A percentile compares a stretch with the other conserved stretches of the same genome.
phyloP scores from a whole-genome alignment of 2,329 filamentous ascomycete species.

The Hypoxylon sp. region DNA sequence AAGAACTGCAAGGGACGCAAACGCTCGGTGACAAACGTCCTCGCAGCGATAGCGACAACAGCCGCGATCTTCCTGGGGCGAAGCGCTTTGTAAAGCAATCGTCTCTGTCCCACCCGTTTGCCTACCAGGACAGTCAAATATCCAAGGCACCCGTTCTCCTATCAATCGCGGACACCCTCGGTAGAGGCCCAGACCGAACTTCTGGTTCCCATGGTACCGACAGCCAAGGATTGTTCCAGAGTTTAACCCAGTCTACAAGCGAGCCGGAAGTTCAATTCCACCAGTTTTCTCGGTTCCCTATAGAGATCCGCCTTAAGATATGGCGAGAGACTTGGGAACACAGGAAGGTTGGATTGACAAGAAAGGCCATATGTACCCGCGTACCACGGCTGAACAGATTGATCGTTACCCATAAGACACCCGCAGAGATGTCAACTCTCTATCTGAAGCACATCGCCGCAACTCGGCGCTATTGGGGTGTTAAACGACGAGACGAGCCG shows the following conservation, averaged over 20 bases:
- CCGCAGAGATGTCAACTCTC: neutral
- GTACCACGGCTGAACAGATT: neutral
- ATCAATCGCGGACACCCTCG: too few species aligned
- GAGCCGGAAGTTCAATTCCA: neutral
- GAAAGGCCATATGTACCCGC: neutral
- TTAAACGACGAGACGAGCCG: neutral
- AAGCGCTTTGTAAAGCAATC: neutral
- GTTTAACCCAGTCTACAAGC: neutral
- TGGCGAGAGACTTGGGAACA: conserved; percentile 39
- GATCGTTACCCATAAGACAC: too few species aligned
- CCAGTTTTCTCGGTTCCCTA: conserved; percentile 31
- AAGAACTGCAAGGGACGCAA: neutral
- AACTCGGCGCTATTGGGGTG: neutral
- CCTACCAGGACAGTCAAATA: too few species aligned
- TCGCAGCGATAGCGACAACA: neutral
- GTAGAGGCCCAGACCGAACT: too few species aligned
- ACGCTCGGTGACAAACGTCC: neutral
- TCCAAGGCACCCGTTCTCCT: too few species aligned
- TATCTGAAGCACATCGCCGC: neutral
- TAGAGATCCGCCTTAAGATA: conserved; percentile 35
- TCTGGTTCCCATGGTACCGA: neutral
- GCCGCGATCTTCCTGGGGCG: neutral
- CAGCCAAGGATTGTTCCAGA: neutral
- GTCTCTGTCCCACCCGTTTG: too few species aligned
- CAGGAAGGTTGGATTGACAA: conserved; percentile 13